Evolutionary conservation across 257 asterid species (phyloP).

Genomic region (Solanum gracilifrons): DNA sequence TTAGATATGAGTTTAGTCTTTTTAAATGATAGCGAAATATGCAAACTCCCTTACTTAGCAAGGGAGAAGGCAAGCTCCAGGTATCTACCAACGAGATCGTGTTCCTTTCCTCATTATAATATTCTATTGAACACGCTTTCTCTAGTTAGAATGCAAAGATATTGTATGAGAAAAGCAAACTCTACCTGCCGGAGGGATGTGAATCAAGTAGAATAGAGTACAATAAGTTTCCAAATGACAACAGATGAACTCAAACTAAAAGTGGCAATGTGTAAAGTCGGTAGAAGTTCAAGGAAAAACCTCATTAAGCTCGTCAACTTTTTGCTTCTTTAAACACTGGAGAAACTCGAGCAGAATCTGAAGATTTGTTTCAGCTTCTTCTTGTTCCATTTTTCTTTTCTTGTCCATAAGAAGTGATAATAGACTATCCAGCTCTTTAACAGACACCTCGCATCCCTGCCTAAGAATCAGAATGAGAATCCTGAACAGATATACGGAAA

Average conservation of each 20-base stretch:
- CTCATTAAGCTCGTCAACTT: conserved; percentile 81
- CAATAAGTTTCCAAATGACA: not conserved
- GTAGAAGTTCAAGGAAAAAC: conserved; percentile 25
- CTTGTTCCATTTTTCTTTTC: conserved; percentile 88
- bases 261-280: not conserved
- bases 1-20: not conserved
- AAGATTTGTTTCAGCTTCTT: conserved; percentile 84
- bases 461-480: conserved; percentile 31
- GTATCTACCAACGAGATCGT: not conserved
- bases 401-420: conserved; percentile 66
- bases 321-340: conserved; percentile 59
- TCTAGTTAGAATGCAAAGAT: not conserved
- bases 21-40: not conserved
- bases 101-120: not conserved
- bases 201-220: not conserved
- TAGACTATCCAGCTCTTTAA: conserved; percentile 69
- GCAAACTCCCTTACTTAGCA: not conserved
- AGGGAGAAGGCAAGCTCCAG: not conserved
- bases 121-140: not conserved
- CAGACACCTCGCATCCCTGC: conserved; percentile 89
- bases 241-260: not conserved
- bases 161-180: not conserved
- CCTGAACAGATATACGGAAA: conserved; percentile 1
- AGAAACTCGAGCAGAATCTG: conserved; percentile 72
- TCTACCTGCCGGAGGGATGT: not conserved